These are phyloP conservation scores for Leccinum olivaceopallidum DNA, from an alignment of 768 basidiomycete species.

Conservation along the genomic window DNA sequence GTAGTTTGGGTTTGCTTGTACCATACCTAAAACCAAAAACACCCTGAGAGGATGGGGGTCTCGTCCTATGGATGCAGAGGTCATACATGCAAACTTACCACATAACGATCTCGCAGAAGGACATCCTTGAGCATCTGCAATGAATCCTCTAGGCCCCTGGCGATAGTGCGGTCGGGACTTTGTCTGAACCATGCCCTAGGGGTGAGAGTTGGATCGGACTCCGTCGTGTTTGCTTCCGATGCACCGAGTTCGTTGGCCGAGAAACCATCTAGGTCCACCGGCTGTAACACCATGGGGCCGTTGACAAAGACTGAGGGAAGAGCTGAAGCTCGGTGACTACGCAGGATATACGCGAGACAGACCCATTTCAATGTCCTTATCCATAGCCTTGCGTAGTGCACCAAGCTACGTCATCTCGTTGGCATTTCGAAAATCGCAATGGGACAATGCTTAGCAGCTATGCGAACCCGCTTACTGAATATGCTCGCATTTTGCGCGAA, in stretches of 20 bases:
- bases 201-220: slow-evolving; percentile 50
- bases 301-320: slow-evolving; percentile 64
- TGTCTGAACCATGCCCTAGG: slow-evolving; percentile 75
- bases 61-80: neutral
- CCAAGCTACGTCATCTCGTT: slow-evolving; percentile 49
- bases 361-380: slow-evolving; percentile 68
- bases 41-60: slow-evolving; percentile 45
- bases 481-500: slow-evolving; percentile 70
- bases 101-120: slow-evolving; percentile 59
- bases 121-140: slow-evolving; percentile 55
- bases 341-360: slow-evolving; percentile 3
- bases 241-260: slow-evolving; percentile 37
- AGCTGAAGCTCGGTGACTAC: slow-evolving; percentile 1
- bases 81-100: slow-evolving; percentile 43
- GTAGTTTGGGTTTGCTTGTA: neutral
- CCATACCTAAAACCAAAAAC: slow-evolving; percentile 77
- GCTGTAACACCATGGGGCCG: slow-evolving; percentile 65
- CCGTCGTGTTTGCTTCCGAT: slow-evolving; percentile 32
- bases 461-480: slow-evolving; percentile 68
- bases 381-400: slow-evolving; percentile 69
- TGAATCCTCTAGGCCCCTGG: slow-evolving; percentile 58
- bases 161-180: slow-evolving; percentile 51
- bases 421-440: neutral
- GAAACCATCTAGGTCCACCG: slow-evolving; percentile 54
- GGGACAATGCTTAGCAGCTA: neutral